Evolutionary conservation across 2,329 filamentous ascomycete genomes (phyloP).

Genomic region (Colletotrichum theobromicola): DNA sequence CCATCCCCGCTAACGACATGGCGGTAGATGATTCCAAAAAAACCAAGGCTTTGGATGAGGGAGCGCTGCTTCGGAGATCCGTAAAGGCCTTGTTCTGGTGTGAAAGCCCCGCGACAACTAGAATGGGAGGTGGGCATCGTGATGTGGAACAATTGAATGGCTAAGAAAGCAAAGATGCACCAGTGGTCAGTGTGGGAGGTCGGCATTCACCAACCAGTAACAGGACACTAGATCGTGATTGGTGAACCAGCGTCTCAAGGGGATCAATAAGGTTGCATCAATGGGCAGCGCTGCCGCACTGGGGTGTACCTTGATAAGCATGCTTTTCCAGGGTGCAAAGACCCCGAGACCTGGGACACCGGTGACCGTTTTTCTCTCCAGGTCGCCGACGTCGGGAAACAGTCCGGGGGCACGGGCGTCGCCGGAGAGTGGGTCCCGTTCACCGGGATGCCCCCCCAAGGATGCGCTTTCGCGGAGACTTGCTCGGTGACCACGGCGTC

Average conservation of each 20-base stretch:
- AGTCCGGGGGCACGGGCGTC: constrained; percentile 9
- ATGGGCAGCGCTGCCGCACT: not conserved
- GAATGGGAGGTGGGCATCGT: not conserved
- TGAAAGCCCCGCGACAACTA: not conserved
- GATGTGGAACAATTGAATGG: not conserved
- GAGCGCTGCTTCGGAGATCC: not conserved
- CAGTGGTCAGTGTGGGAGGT: not conserved
- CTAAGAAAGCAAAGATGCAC: not conserved
- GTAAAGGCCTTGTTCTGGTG: not conserved
- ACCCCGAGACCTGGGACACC: not conserved
- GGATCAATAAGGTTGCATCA: constrained; percentile 8
- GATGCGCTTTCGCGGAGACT: not conserved
- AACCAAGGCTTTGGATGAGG: not conserved
- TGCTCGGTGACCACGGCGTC: not conserved
- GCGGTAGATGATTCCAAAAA: not conserved
- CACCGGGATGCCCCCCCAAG: not conserved
- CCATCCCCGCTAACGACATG: not conserved
- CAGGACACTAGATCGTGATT: not conserved
- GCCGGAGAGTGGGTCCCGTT: not conserved
- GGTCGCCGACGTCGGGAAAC: constrained; percentile 13
- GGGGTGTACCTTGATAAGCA: not conserved
- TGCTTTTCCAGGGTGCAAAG: not conserved
- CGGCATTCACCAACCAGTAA: not conserved
- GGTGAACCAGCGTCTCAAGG: not conserved
- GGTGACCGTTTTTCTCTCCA: not conserved